Evolutionary conservation across 2,329 filamentous ascomycete genomes (phyloP).

Genomic region (Tolypocladium sp.): DNA sequence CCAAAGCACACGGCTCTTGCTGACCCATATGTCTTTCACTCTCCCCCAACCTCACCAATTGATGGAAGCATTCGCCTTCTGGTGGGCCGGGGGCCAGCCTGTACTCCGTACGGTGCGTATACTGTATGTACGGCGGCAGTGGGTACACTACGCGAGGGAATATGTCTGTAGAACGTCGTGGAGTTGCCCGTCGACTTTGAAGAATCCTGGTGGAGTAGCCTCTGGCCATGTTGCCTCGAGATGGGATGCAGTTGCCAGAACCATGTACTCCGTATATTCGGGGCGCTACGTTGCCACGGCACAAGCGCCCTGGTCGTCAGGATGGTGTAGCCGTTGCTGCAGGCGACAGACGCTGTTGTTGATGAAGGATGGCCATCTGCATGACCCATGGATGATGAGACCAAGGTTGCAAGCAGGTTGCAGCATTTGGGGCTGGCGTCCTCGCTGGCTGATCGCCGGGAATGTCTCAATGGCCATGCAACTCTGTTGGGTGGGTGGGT

Average conservation of each 20-base stretch:
- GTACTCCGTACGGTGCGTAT: no score
- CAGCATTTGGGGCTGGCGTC: background rate
- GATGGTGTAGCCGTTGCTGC: background rate
- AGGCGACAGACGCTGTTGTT: background rate
- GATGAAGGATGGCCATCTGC: background rate
- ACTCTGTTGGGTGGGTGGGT: background rate
- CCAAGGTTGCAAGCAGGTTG: background rate
- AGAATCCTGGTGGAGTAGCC: background rate
- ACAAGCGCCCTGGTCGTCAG: background rate
- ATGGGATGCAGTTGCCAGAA: background rate
- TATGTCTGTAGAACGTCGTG: background rate
- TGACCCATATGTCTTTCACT: background rate
- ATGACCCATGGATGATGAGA: background rate
- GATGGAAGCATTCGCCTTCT: background rate
- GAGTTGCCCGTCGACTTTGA: background rate
- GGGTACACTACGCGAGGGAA: background rate
- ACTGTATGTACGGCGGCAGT: background rate
- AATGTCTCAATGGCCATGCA: constrained; percentile 5
- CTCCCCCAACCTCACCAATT: background rate
- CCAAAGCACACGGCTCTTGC: background rate
- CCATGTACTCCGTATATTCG: background rate
- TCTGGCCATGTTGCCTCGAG: background rate
- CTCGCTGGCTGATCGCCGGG: constrained; percentile 1
- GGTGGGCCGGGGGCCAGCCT: background rate
- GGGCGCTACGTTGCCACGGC: background rate